Evolutionary conservation across 331 rosid genomes (phyloP).

Genomic region (Acacia concinna): DNA sequence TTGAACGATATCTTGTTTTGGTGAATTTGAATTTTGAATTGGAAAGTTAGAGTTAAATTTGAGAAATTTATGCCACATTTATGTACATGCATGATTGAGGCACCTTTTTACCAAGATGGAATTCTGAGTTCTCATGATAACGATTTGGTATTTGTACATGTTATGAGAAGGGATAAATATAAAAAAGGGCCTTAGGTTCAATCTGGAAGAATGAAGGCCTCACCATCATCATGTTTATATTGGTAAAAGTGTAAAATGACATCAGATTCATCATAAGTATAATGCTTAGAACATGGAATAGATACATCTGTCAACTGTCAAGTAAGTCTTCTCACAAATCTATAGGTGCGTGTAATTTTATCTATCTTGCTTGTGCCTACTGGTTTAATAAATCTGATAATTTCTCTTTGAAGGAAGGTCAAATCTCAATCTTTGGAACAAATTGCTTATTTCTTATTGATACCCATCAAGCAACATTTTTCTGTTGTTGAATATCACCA

Average conservation of each 20-base stretch:
- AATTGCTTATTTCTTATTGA: constrained; percentile 15
- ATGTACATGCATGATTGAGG: not conserved
- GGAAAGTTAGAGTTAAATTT: not conserved
- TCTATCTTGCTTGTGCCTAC: constrained; percentile 18
- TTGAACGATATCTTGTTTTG: not conserved
- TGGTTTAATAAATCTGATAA: not conserved
- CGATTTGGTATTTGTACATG: not conserved
- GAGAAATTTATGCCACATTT: not conserved
- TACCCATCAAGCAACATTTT: not conserved
- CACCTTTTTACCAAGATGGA: not conserved
- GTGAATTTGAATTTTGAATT: not conserved
- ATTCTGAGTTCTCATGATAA: not conserved
- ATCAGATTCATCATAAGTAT: not conserved
- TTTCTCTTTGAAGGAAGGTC: not conserved
- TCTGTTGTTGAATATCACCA: constrained; percentile 18
- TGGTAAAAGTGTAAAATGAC: constrained; percentile 4
- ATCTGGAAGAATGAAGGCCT: constrained; percentile 23
- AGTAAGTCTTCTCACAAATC: constrained; percentile 21
- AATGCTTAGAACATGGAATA: not conserved
- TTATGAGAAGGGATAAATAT: constrained; percentile 1
- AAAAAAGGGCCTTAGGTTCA: not conserved
- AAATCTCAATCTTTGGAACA: not conserved
- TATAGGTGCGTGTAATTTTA: not conserved
- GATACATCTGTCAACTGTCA: constrained; percentile 1
- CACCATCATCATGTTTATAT: not conserved